phyloP scores from a whole-genome alignment of 352 stramenopile genomes.

The Phytopythium vexans region DNA sequence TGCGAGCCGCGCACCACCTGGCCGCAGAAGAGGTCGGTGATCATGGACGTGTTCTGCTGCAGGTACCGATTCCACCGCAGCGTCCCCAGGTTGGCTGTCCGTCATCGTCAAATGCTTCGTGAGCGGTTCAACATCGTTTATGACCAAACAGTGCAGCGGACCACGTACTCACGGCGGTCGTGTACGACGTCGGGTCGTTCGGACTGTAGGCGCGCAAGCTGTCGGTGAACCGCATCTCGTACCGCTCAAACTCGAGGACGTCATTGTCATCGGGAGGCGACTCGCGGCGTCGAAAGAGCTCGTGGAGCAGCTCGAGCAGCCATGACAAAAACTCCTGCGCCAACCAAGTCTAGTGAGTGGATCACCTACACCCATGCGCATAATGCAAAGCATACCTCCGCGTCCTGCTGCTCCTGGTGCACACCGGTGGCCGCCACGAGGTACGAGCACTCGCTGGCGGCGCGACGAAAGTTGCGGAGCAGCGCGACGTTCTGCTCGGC shows the following conservation, averaged over 20 bases:
- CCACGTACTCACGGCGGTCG: slow-evolving; percentile 50
- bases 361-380: background rate
- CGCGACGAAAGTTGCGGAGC: slow-evolving; percentile 23
- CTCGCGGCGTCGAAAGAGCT: slow-evolving; percentile 29
- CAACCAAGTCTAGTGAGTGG: background rate
- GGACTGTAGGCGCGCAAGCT: slow-evolving; percentile 27
- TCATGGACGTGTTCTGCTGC: slow-evolving; percentile 55
- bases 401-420: slow-evolving; percentile 77
- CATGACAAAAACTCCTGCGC: slow-evolving; percentile 64
- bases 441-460: slow-evolving; percentile 44
- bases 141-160: background rate
- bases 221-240: slow-evolving; percentile 18
- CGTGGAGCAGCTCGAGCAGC: slow-evolving; percentile 64
- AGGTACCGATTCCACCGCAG: slow-evolving; percentile 60
- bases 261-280: slow-evolving; percentile 14
- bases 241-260: slow-evolving; percentile 14
- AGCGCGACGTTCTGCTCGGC: slow-evolving; percentile 6
- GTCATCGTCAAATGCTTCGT: background rate
- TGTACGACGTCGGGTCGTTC: slow-evolving; percentile 56
- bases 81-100: slow-evolving; percentile 47
- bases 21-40: slow-evolving; percentile 65
- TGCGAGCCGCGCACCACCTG: slow-evolving; percentile 79
- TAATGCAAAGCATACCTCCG: slow-evolving; percentile 24
- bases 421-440: slow-evolving; percentile 29
- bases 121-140: background rate